phyloP scores from a whole-genome alignment of 2,329 filamentous ascomycete species.

The Cordyceps tenuipes region DNA sequence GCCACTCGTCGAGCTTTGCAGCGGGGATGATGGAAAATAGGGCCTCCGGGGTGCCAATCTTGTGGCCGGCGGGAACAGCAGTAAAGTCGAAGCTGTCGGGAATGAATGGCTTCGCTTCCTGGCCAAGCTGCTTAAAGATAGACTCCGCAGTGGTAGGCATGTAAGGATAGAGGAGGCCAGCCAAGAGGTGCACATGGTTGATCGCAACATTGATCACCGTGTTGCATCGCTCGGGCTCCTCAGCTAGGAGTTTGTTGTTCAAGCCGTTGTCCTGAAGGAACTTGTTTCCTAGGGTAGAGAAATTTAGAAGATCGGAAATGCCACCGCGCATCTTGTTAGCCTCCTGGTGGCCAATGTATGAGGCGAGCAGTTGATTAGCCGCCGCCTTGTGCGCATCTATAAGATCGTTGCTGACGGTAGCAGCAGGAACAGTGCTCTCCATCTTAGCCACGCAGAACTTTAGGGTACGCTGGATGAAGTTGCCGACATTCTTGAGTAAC shows the following conservation, averaged over 20 bases:
- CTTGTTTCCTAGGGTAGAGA: constrained; percentile 50
- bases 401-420: constrained; percentile 46
- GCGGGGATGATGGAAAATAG: constrained; percentile 78
- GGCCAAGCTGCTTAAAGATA: constrained; percentile 70
- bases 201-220: constrained; percentile 68
- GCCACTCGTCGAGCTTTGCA: constrained; percentile 78
- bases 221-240: constrained; percentile 45
- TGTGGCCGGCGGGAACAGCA: constrained; percentile 62
- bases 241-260: constrained; percentile 46
- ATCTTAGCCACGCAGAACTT: constrained; percentile 74
- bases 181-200: constrained; percentile 76
- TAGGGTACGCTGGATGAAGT: constrained; percentile 65
- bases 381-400: constrained; percentile 50
- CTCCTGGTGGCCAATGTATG: constrained; percentile 62
- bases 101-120: constrained; percentile 43
- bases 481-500: constrained; percentile 67
- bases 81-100: constrained; percentile 58
- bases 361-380: constrained; percentile 56
- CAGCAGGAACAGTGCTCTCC: constrained; percentile 56
- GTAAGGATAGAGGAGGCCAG: constrained; percentile 72
- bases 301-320: constrained; percentile 55
- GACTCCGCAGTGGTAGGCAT: constrained; percentile 70
- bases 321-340: constrained; percentile 62
- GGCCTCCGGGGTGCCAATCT: constrained; percentile 69
- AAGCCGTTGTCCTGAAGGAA: constrained; percentile 44